phyloP scores from a whole-genome alignment of 768 basidiomycete species.

The Leccinum arenicola region DNA sequence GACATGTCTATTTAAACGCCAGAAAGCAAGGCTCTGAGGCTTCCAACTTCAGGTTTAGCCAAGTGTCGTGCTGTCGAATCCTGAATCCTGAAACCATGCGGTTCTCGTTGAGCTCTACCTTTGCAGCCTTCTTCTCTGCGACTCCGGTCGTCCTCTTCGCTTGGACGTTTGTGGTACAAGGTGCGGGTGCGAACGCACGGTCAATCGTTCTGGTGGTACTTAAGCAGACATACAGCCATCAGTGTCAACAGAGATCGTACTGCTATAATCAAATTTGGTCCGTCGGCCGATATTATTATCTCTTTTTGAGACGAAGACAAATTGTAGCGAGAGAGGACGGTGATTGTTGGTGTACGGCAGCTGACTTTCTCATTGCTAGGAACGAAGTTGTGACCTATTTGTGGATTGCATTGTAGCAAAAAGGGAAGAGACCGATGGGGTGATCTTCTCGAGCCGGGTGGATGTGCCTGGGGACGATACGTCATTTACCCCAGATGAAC shows the following conservation, averaged over 20 bases:
- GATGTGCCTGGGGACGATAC: neutral
- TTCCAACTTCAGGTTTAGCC: neutral
- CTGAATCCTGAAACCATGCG: conserved; percentile 3
- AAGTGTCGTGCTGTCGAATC: neutral
- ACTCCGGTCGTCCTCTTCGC: neutral
- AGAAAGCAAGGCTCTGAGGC: neutral
- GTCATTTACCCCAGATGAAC: neutral
- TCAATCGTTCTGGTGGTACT: no score
- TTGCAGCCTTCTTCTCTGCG: neutral
- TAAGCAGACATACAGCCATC: no score
- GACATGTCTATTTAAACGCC: neutral
- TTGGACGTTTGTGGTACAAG: conserved; percentile 7
- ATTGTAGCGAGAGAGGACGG: neutral
- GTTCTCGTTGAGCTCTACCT: neutral
- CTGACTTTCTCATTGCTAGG: neutral
- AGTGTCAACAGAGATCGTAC: no score
- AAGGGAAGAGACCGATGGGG: neutral
- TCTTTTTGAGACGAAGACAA: neutral
- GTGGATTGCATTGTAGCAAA: neutral
- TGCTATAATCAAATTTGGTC: no score
- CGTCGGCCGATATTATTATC: no score
- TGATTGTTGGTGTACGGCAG: neutral
- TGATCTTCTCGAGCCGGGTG: neutral
- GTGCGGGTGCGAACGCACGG: conserved; percentile 7
- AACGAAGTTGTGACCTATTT: neutral